Evolutionary conservation across 768 basidiomycete genomes (phyloP).

Genomic region (Suillus discolor): DNA sequence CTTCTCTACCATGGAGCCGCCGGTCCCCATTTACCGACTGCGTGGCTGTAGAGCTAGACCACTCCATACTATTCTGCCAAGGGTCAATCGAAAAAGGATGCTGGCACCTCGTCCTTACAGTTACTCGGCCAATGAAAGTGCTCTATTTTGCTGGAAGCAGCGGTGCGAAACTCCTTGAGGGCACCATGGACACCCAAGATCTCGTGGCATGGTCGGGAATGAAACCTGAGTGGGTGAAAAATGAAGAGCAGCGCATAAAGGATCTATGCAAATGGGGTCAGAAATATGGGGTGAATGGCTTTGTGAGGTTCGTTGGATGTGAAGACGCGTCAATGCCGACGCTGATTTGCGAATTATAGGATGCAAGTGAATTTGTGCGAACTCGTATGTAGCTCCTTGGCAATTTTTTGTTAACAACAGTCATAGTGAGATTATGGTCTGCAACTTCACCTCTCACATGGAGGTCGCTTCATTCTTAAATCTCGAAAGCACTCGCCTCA

Average conservation of each 20-base stretch:
- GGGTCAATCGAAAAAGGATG: slow-evolving; percentile 15
- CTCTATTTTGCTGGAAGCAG: slow-evolving; percentile 36
- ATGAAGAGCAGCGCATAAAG: slow-evolving; percentile 29
- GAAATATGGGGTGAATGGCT: slow-evolving; percentile 34
- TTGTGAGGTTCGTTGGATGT: slow-evolving; percentile 26
- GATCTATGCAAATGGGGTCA: slow-evolving; percentile 38
- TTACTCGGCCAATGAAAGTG: slow-evolving; percentile 30
- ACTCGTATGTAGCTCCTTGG: neutral
- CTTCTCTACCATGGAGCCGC: slow-evolving; percentile 37
- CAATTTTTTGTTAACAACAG: neutral
- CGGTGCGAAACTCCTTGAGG: slow-evolving; percentile 30
- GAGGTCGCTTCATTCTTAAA: slow-evolving; percentile 41
- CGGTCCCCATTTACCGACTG: slow-evolving; percentile 14
- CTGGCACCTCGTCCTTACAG: slow-evolving; percentile 33
- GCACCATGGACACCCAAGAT: slow-evolving; percentile 40
- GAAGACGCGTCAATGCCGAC: neutral
- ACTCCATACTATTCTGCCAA: slow-evolving; percentile 39
- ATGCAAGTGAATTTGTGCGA: slow-evolving; percentile 55
- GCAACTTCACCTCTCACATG: slow-evolving; percentile 45
- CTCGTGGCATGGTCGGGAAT: slow-evolving; percentile 34
- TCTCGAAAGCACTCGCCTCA: slow-evolving; percentile 16
- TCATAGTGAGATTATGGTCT: slow-evolving; percentile 50
- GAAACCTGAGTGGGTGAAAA: slow-evolving; percentile 16
- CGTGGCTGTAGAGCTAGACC: slow-evolving; percentile 41
- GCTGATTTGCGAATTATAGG: slow-evolving; percentile 20